These are phyloP conservation scores for Exophiala spinifera DNA, from an alignment of 2,329 filamentous ascomycete species.

Conservation along the genomic window DNA sequence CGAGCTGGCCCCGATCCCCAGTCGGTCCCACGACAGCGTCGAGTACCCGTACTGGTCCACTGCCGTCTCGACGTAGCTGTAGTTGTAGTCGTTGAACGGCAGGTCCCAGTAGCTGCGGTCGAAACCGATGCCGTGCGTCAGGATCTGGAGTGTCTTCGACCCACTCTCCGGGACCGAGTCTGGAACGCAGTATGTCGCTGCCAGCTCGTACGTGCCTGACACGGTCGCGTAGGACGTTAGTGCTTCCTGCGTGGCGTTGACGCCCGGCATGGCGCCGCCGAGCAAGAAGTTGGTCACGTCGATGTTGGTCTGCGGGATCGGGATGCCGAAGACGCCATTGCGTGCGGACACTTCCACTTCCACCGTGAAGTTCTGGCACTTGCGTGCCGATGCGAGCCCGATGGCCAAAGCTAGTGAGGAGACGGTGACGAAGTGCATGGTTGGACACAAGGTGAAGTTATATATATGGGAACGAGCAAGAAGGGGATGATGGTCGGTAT, in stretches of 20 bases:
- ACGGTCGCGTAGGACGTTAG: conserved; percentile 52
- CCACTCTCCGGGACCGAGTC: conserved; percentile 23
- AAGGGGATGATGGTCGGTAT: too few relatives aligned
- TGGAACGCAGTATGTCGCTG: conserved; percentile 61
- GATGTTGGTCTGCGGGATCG: conserved; percentile 51
- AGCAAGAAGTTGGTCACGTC: conserved; percentile 58
- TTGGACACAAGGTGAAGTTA: too few relatives aligned
- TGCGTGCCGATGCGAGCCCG: conserved; percentile 27
- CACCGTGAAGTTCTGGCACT: conserved; percentile 54
- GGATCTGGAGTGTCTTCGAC: conserved; percentile 34
- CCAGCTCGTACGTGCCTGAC: conserved; percentile 55
- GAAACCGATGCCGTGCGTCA: conserved; percentile 40
- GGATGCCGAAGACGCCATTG: conserved; percentile 53
- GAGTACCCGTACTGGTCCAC: conserved; percentile 55
- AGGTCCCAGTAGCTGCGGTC: conserved; percentile 58
- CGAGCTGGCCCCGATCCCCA: conserved; percentile 58
- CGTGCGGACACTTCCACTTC: conserved; percentile 54
- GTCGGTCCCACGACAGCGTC: conserved; percentile 60
- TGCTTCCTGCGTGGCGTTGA: conserved; percentile 47
- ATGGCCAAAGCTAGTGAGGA: neutral
- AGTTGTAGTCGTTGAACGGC: conserved; percentile 56
- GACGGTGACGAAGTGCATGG: neutral
- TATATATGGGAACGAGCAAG: too few relatives aligned
- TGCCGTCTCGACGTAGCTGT: conserved; percentile 59
- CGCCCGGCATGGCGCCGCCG: conserved; percentile 43